Evolutionary conservation across 106 monocot genomes (phyloP).

Genomic region (Dioscorea dumetorum): DNA sequence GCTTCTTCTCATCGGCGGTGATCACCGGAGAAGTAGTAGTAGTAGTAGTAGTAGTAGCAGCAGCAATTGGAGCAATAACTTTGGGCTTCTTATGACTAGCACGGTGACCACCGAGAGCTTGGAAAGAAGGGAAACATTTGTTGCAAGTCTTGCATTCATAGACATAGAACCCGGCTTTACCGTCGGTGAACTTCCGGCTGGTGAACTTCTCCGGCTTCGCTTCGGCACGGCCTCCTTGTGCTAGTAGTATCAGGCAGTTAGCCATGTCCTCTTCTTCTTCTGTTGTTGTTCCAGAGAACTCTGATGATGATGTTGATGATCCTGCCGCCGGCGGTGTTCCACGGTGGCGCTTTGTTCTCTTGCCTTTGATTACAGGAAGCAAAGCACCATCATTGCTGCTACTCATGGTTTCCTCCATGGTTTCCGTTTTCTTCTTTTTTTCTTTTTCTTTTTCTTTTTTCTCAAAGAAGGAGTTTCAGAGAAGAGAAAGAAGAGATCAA

Average conservation of each 20-base stretch:
- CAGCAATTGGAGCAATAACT: background rate
- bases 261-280: conserved; percentile 72
- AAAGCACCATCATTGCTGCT: background rate
- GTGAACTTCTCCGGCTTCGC: conserved; percentile 11
- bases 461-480: background rate
- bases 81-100: conserved; percentile 52
- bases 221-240: conserved; percentile 20
- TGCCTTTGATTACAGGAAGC: conserved; percentile 18
- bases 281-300: conserved; percentile 13
- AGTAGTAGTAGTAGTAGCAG: no score
- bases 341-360: conserved; percentile 25
- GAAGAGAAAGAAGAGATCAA: background rate
- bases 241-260: conserved; percentile 65
- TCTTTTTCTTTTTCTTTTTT: no score
- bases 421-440: conserved; percentile 3
- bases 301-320: conserved; percentile 22
- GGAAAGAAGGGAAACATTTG: conserved; percentile 62
- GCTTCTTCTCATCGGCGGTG: conserved; percentile 1
- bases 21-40: background rate
- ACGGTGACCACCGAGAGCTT: conserved; percentile 80
- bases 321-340: background rate
- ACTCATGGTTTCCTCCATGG: background rate
- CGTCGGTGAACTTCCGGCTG: conserved; percentile 27
- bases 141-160: conserved; percentile 73
- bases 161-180: conserved; percentile 20